Conservation (phyloP, 1,284 basidiomycete species). For the Pascua guehoae region DNA sequence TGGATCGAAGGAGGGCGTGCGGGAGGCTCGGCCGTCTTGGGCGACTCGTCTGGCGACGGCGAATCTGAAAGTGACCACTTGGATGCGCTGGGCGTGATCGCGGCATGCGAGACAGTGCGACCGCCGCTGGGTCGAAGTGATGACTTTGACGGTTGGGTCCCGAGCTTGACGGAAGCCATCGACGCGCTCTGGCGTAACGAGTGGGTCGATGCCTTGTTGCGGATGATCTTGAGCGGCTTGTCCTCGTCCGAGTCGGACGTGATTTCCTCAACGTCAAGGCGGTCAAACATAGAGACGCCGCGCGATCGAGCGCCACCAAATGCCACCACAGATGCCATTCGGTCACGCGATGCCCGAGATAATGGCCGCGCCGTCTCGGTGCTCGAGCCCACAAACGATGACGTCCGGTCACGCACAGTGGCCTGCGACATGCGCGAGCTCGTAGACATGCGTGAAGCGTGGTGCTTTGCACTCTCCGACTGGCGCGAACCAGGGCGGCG, state of each 20-base stretch:
- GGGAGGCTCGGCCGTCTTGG: conserved; percentile 4
- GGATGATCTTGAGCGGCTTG: conserved; percentile 15
- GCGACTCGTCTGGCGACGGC: conserved; percentile 1
- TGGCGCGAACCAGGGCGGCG: background rate
- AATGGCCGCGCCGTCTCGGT: no score
- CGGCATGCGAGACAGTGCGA: background rate
- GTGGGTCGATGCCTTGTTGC: conserved; percentile 7
- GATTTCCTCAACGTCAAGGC: conserved; percentile 1
- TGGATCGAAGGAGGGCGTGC: conserved; percentile 5
- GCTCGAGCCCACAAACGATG: no score
- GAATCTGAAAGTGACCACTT: conserved; percentile 19
- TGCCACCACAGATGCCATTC: no score
- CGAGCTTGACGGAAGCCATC: background rate
- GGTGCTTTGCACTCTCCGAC: no score
- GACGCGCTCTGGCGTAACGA: background rate
- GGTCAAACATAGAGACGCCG: no score
- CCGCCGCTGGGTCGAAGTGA: conserved; percentile 1
- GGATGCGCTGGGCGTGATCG: conserved; percentile 6
- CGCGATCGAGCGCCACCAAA: no score
- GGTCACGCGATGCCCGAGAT: no score
- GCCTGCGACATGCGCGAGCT: background rate
- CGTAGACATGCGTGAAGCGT: background rate
- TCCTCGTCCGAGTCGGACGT: conserved; percentile 14
- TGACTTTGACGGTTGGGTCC: background rate
- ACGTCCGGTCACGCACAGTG: no score